These are phyloP conservation scores for Aspergillus ustus DNA, from an alignment of 2,329 filamentous ascomycete species.

Conservation along the genomic window DNA sequence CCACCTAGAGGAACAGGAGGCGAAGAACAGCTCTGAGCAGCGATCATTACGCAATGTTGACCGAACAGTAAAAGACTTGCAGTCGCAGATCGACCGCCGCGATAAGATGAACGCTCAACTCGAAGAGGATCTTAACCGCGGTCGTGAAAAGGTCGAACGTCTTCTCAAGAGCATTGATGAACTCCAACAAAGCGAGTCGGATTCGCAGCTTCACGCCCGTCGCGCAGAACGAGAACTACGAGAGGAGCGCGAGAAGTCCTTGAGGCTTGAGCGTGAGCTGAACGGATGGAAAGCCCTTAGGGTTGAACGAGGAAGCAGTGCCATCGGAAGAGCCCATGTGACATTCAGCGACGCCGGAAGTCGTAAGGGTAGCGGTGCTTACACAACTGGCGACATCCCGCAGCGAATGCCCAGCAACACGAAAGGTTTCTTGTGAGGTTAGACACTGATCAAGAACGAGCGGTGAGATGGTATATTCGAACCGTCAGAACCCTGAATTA, in stretches of 20 bases:
- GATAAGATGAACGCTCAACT: slow-evolving; percentile 85
- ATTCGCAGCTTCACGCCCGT: slow-evolving; percentile 78
- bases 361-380: slow-evolving; percentile 44
- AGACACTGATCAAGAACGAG: slow-evolving; percentile 21
- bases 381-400: slow-evolving; percentile 57
- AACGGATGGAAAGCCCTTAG: slow-evolving; percentile 78
- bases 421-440: slow-evolving; percentile 72
- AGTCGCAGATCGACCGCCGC: slow-evolving; percentile 88
- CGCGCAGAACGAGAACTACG: slow-evolving; percentile 87
- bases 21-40: slow-evolving; percentile 76
- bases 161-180: slow-evolving; percentile 92
- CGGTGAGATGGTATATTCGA: slow-evolving; percentile 14
- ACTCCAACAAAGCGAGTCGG: slow-evolving; percentile 83
- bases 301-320: slow-evolving; percentile 59
- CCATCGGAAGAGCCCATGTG: slow-evolving; percentile 35
- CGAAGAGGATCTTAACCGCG: slow-evolving; percentile 79
- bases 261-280: slow-evolving; percentile 84
- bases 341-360: slow-evolving; percentile 46
- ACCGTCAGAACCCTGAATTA: slow-evolving; percentile 22
- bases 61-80: slow-evolving; percentile 89
- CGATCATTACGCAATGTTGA: slow-evolving; percentile 91
- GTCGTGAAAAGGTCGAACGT: slow-evolving; percentile 88
- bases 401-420: slow-evolving; percentile 73
- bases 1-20: slow-evolving; percentile 82
- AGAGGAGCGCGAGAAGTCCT: slow-evolving; percentile 81